These are phyloP conservation scores for Aquilaria sinensis DNA, from an alignment of 345 rosid genomes.

Conservation along the genomic window DNA sequence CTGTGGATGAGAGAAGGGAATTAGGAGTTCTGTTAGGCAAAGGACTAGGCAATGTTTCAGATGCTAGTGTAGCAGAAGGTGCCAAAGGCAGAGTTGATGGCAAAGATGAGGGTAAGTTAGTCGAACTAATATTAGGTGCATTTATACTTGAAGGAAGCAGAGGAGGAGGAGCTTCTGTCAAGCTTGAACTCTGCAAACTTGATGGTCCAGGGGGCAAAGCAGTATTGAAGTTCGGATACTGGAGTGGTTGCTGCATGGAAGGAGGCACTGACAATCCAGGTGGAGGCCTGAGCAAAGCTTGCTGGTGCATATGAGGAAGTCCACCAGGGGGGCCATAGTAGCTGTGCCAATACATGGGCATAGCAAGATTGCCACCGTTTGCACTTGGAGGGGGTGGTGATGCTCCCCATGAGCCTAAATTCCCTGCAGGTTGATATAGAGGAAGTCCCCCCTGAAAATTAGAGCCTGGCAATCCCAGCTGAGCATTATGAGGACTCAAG, in stretches of 20 bases:
- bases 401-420: conserved; percentile 72
- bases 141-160: conserved; percentile 32
- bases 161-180: conserved; percentile 47
- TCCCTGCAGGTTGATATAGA: conserved; percentile 86
- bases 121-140: conserved; percentile 30
- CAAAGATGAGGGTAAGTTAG: conserved; percentile 33
- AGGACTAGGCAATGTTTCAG: conserved; percentile 48
- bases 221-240: conserved; percentile 61
- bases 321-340: conserved; percentile 79
- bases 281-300: conserved; percentile 70
- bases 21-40: conserved; percentile 39
- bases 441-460: conserved; percentile 72
- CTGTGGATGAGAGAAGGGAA: conserved; percentile 37
- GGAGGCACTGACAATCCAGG: conserved; percentile 66
- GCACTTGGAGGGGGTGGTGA: conserved; percentile 56
- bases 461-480: conserved; percentile 53
- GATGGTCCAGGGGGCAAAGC: conserved; percentile 44
- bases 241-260: conserved; percentile 68
- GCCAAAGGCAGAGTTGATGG: conserved; percentile 30
- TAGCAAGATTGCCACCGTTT: conserved; percentile 54
- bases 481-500: conserved; percentile 45
- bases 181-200: conserved; percentile 35
- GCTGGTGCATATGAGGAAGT: conserved; percentile 79
- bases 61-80: conserved; percentile 46
- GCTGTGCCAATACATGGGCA: conserved; percentile 94